Evolutionary conservation across 257 asterid species (phyloP), one percentile per base, ranked within the genome.

Genomic region (Capsicum rhomboideum): DNA sequence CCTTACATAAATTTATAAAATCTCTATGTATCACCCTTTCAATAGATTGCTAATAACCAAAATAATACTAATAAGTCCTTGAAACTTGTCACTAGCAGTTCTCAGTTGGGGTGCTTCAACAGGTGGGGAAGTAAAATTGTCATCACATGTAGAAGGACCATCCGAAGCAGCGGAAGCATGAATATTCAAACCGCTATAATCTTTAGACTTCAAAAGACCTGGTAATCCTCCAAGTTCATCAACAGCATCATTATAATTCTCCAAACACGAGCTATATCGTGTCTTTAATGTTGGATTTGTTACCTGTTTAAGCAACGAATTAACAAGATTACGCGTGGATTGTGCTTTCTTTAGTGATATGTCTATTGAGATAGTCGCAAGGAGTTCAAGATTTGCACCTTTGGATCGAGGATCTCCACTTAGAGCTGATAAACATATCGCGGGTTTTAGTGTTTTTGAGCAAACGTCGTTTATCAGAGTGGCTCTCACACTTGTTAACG

Each of bases 391-490:
- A 9, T 83, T 82, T 1, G 89, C 89, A 0, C 78, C 74, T 0
- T 23, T 31, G 0, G 87, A 61, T 10, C 89, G 86, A 1, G 86
- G 85, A 56, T 86, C 88, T 83, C 10, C 23, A 7, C 86, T 63
- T 29, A 90, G 23, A 13, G 77, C 44, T 0, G 53, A 13, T n/a
- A 1, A 0, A 54, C 93, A 90, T 2, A 67, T 2, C n/a, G 83
- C 5, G 8, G 87, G 81, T 2, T 74, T 85, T 7, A 0, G 28
- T 40, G 84, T 50, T 20, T 29, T 18, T 0, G 66, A 13, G 66
- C 92, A 92, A n/a, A 87, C 37, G 7, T 86, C 74, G 7, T 56
- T 68, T 23, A 89, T 79, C 16, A 87, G 49, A 85, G 87, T 90
- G 4, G 86, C 92, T 34, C 28, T 66, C 21, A 66, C 66, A 9